A percentile compares a stretch with the other conserved stretches of the same genome.
phyloP scores from a whole-genome alignment of 768 basidiomycete species.

The Xerocomus potaroensis region DNA sequence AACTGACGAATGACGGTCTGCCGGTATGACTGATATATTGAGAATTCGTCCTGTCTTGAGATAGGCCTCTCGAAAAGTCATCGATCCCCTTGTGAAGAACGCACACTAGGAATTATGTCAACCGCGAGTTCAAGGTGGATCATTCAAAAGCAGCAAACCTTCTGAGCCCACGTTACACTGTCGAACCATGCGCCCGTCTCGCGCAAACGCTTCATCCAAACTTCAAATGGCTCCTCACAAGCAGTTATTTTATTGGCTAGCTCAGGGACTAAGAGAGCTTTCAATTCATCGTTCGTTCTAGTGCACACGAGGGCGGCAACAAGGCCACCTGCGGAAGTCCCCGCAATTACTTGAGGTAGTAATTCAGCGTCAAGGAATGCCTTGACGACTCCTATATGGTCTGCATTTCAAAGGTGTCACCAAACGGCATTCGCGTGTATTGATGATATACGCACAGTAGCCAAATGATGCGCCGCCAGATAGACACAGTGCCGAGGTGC shows the following conservation, averaged over 20 bases:
- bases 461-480: conserved; percentile 96
- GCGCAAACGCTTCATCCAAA: conserved; percentile 72
- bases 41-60: conserved; percentile 87
- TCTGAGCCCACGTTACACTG: conserved; percentile 82
- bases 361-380: conserved; percentile 86
- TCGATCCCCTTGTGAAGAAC: conserved; percentile 89
- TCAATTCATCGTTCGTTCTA: conserved; percentile 84
- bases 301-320: conserved; percentile 76
- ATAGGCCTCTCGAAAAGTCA: conserved; percentile 96
- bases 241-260: conserved; percentile 82
- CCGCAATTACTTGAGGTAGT: conserved; percentile 89
- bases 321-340: conserved; percentile 91
- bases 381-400: conserved; percentile 87
- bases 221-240: conserved; percentile 67
- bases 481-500: conserved; percentile 87
- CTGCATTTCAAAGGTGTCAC: conserved; percentile 33
- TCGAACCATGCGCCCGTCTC: conserved; percentile 95
- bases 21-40: conserved; percentile 91
- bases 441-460: conserved; percentile 66
- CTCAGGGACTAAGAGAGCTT: conserved; percentile 69
- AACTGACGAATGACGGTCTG: conserved; percentile 79
- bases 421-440: background rate
- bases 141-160: conserved; percentile 44
- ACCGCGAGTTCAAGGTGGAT: background rate
- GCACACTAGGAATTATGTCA: conserved; percentile 45